phyloP scores from a whole-genome alignment of 345 rosid genomes.

The Anastatica hierochuntica region DNA sequence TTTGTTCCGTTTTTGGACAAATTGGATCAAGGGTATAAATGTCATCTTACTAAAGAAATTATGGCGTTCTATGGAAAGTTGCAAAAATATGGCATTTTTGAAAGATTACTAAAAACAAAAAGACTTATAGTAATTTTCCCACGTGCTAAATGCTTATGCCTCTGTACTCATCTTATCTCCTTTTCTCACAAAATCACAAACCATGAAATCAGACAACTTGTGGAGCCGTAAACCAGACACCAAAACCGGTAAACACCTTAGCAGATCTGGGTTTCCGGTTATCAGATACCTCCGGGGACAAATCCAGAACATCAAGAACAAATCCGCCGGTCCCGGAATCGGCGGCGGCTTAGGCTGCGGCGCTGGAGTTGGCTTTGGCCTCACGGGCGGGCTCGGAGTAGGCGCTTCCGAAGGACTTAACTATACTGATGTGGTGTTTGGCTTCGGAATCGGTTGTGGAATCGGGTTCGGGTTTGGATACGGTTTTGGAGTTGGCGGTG shows the following conservation, averaged over 20 bases:
- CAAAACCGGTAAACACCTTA: slow-evolving; percentile 11
- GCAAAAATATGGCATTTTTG: no score
- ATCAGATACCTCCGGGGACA: slow-evolving; percentile 28
- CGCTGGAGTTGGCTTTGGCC: slow-evolving; percentile 40
- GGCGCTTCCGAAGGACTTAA: slow-evolving; percentile 32
- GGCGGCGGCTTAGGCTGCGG: slow-evolving; percentile 50
- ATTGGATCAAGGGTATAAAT: no score
- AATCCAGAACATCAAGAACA: slow-evolving; percentile 25
- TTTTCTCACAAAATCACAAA: not conserved
- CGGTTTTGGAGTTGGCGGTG: slow-evolving; percentile 52
- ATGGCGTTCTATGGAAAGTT: no score
- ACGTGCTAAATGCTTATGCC: no score
- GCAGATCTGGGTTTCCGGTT: slow-evolving; percentile 35
- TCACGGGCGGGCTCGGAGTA: slow-evolving; percentile 40
- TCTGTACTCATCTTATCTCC: no score
- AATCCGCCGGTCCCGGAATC: slow-evolving; percentile 37
- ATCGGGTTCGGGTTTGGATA: slow-evolving; percentile 44
- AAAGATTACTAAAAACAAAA: no score
- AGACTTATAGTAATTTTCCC: no score
- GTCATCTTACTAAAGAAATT: no score
- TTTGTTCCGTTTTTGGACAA: no score
- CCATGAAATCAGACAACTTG: slow-evolving; percentile 26
- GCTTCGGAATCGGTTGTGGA: slow-evolving; percentile 48
- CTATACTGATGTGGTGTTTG: slow-evolving; percentile 32
- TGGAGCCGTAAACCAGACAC: slow-evolving; percentile 27